Conservation (phyloP, 106 monocot genomes). For the Amphibolis antarctica region DNA sequence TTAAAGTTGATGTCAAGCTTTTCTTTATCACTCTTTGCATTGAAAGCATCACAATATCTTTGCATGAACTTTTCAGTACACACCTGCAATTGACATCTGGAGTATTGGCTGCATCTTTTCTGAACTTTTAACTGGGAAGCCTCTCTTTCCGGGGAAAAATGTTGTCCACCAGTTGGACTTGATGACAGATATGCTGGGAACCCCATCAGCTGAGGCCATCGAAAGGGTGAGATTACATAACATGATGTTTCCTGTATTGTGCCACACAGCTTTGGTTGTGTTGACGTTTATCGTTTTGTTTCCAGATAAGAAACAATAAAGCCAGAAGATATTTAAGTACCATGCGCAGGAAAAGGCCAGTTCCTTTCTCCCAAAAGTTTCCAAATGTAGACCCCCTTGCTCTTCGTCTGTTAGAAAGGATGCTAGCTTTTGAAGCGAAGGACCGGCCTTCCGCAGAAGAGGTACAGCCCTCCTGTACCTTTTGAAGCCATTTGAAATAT, state of each 20-base stretch:
- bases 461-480: slow-evolving; percentile 30
- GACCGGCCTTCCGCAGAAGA: slow-evolving; percentile 87
- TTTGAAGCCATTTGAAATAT: neutral
- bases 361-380: slow-evolving; percentile 72
- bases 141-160: slow-evolving; percentile 93
- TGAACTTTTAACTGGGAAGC: slow-evolving; percentile 73
- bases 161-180: slow-evolving; percentile 89
- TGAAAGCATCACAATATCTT: neutral
- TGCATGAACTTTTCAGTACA: slow-evolving; percentile 37
- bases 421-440: slow-evolving; percentile 88
- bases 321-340: slow-evolving; percentile 84
- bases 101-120: slow-evolving; percentile 95
- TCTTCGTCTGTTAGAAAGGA: slow-evolving; percentile 69
- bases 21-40: too few relatives aligned
- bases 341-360: slow-evolving; percentile 66
- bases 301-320: slow-evolving; percentile 85
- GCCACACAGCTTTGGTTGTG: neutral
- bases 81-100: slow-evolving; percentile 92
- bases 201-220: slow-evolving; percentile 67
- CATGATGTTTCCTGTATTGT: neutral
- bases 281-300: neutral
- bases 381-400: slow-evolving; percentile 89
- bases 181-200: slow-evolving; percentile 79
- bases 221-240: slow-evolving; percentile 30
- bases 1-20: too few relatives aligned